Conservation (phyloP, 257 asterid species). For the Coffea canephora region DNA sequence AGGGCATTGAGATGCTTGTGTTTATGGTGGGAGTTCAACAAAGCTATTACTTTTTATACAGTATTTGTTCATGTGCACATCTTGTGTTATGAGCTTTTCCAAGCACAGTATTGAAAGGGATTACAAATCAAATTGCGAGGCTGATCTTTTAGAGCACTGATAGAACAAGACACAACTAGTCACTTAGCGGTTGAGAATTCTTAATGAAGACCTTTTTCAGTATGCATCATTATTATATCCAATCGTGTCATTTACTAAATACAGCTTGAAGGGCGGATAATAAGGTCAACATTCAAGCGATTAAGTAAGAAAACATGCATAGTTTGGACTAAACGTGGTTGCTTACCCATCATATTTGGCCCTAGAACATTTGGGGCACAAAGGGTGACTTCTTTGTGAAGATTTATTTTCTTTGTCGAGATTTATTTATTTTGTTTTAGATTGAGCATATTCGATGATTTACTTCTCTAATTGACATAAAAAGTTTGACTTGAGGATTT, state of each 20-base stretch:
- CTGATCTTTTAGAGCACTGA: not conserved
- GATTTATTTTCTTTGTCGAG: not conserved
- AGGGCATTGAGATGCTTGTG: not conserved
- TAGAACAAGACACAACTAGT: not conserved
- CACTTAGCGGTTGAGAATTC: not conserved
- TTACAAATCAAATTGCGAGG: not conserved
- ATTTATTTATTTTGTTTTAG: too few species aligned
- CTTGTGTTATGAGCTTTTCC: not conserved
- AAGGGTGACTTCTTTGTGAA: not conserved
- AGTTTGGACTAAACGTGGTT: not conserved
- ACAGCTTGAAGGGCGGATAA: not conserved
- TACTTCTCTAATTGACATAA: not conserved
- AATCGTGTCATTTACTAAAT: not conserved
- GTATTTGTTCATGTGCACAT: not conserved
- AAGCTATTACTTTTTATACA: not conserved
- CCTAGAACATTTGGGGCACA: not conserved
- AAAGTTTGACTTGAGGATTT: not conserved
- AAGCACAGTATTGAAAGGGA: not conserved
- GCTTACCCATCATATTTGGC: not conserved
- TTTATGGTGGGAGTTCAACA: not conserved
- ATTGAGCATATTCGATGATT: not conserved
- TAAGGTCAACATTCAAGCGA: not conserved
- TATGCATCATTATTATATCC: not conserved
- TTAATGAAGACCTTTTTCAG: not conserved
- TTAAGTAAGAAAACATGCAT: not conserved